Percentiles rank a stretch among this genome's conserved stretches.
Conservation (phyloP, 345 rosid species). For the Anacardium occidentale region DNA sequence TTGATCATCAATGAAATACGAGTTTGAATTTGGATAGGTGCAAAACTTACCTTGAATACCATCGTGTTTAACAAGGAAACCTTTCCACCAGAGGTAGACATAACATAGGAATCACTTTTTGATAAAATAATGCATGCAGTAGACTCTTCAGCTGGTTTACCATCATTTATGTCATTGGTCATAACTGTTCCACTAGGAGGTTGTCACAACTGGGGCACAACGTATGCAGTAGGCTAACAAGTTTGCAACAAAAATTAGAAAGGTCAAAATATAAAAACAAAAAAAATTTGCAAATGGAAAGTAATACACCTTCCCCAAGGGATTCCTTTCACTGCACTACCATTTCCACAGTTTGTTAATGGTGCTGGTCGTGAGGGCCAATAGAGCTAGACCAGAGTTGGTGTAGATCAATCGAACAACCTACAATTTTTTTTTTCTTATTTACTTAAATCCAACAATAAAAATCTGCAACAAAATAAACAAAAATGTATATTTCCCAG, state of each 20-base stretch:
- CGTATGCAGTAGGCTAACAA: too few species aligned
- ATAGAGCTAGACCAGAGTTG: conserved; percentile 54
- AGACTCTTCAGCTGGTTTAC: conserved; percentile 56
- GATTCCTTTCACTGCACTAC: conserved; percentile 58
- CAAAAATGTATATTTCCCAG: too few species aligned
- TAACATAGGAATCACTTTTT: conserved; percentile 81
- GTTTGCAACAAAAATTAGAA: too few species aligned
- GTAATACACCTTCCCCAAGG: conserved; percentile 45
- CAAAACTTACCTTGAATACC: conserved; percentile 65
- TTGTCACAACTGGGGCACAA: too few species aligned
- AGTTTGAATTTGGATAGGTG: not conserved
- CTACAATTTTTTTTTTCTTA: too few species aligned
- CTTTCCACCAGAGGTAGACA: too few species aligned
- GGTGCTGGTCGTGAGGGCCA: conserved; percentile 56
- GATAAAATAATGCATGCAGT: conserved; percentile 83
- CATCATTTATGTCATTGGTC: conserved; percentile 59
- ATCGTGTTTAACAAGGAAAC: too few species aligned
- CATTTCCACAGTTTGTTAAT: conserved; percentile 75
- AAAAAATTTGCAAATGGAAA: conserved; percentile 8
- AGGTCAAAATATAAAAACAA: not conserved
- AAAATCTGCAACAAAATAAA: too few species aligned
- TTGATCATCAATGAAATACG: not conserved
- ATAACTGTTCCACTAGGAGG: too few species aligned
- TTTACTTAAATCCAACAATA: too few species aligned
- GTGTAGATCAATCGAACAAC: too few species aligned